Evolutionary conservation across 2,329 filamentous ascomycete species (phyloP).

Genomic region (Aureobasidium sp.): DNA sequence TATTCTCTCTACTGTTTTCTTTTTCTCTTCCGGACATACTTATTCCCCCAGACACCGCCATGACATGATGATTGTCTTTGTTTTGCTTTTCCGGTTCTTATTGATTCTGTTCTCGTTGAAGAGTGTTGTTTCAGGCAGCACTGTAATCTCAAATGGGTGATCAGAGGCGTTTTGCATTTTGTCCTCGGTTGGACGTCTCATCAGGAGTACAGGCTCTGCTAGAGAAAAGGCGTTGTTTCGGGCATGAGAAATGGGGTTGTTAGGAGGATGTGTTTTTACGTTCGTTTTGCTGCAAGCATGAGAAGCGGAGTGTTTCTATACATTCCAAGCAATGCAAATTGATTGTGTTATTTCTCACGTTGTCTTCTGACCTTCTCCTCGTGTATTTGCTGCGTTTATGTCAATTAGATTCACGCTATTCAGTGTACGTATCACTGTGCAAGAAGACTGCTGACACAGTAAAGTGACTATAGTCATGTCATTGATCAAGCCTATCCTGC

Average conservation of each 20-base stretch:
- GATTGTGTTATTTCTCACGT: background rate
- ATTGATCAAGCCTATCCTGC: background rate
- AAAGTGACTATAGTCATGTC: background rate
- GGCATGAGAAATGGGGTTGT: background rate
- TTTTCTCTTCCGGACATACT: background rate
- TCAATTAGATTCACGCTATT: too few relatives aligned
- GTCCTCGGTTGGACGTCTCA: background rate
- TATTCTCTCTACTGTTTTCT: background rate
- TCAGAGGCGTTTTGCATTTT: constrained; percentile 7
- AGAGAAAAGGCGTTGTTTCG: constrained; percentile 18
- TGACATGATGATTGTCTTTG: background rate
- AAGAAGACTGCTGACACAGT: background rate
- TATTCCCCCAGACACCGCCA: background rate
- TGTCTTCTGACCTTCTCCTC: background rate
- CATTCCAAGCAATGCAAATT: background rate
- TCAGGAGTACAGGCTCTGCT: constrained; percentile 17
- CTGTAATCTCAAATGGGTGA: background rate
- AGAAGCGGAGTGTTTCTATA: background rate
- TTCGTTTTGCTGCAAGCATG: background rate
- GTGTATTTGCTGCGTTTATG: too few relatives aligned
- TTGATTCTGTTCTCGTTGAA: constrained; percentile 22
- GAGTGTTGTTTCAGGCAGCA: constrained; percentile 25
- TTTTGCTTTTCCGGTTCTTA: background rate
- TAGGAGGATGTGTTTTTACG: background rate
- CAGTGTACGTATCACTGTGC: background rate